Evolutionary conservation across 2,329 filamentous ascomycete genomes (phyloP), one percentile per base, ranked within the genome.

Genomic region (Huntiella decipiens): DNA sequence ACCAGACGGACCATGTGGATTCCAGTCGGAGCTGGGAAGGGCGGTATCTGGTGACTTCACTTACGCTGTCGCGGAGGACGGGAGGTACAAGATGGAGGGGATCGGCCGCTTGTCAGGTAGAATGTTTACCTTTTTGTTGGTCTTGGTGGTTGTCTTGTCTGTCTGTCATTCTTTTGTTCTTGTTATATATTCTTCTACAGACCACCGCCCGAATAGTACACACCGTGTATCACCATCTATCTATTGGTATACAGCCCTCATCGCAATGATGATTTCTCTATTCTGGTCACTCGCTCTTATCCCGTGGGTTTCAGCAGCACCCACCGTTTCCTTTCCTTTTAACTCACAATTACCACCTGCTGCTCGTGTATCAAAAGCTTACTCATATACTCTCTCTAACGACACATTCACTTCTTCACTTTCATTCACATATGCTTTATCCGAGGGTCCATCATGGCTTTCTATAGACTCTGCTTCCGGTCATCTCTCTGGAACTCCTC

Each of bases 331-430:
- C 40, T 88, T 87, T 54, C 85, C 85, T 1, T 68, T 93, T 59
- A 92, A 91, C 60, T 77, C 82, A 2, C 86, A 94, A 59, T 70
- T 92, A 1, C 85, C 85, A 31, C 79, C 80, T 3, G 79, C 87
- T 45, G 85, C 83, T 15, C 72, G 81, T 52, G 66, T 82, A 49
- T 72, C 70, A 36, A 57, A 78, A 54, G 66, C 68, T 2, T 91
- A 84, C 60, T 71, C 66, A 7, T 85, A 87, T 56, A 66, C 72
- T 28, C 82, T 93, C 55, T 79, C 82, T 7, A 60, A 67, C 12
- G 75, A 77, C 35, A 93, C 85, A 0, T 93, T 93, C 60, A 66
- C 67, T 11, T 79, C 80, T 6, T 60, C 63, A 17, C 60, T 65
- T 2, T 56, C 65, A 37, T 69, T 86, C 43, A 70, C 70, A 4